Conservation (phyloP, 1,139 yeast species). For the Sugiyamaella japonica region DNA sequence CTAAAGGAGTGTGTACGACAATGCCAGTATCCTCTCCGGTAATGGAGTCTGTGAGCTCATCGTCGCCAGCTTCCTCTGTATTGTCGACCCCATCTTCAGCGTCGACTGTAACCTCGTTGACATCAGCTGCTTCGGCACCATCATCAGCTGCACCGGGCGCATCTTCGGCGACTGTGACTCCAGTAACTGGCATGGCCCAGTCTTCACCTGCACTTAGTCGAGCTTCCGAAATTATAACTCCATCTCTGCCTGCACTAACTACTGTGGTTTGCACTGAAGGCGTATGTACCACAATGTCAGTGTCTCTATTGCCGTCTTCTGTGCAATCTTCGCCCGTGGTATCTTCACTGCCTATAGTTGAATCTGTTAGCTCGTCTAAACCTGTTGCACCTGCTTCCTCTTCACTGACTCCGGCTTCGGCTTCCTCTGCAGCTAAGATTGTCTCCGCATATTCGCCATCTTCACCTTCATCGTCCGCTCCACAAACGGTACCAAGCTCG, state of each 20-base stretch:
- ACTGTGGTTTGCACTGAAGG: conserved; percentile 12
- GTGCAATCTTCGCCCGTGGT: too few relatives aligned
- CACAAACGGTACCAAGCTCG: not conserved
- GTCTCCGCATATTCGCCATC: not conserved
- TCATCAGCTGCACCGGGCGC: not conserved
- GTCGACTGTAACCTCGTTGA: too few relatives aligned
- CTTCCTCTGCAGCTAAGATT: too few relatives aligned
- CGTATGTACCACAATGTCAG: conserved; percentile 16
- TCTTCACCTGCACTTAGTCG: not conserved
- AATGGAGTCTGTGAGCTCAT: not conserved
- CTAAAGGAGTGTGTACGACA: conserved; percentile 14
- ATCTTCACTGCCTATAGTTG: not conserved
- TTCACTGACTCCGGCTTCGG: too few relatives aligned
- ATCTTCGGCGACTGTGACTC: too few relatives aligned
- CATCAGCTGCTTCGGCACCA: not conserved
- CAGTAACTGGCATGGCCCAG: too few relatives aligned
- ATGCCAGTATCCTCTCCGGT: conserved; percentile 7
- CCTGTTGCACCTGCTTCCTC: not conserved
- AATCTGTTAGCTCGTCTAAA: not conserved
- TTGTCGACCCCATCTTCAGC: too few relatives aligned
- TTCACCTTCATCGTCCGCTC: not conserved
- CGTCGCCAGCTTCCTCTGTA: not conserved
- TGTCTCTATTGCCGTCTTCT: not conserved
- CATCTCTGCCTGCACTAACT: not conserved
- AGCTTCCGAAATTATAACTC: not conserved